Evolutionary conservation across 2,329 filamentous ascomycete genomes (phyloP).

Genomic region (Chaetomium strumarium): DNA sequence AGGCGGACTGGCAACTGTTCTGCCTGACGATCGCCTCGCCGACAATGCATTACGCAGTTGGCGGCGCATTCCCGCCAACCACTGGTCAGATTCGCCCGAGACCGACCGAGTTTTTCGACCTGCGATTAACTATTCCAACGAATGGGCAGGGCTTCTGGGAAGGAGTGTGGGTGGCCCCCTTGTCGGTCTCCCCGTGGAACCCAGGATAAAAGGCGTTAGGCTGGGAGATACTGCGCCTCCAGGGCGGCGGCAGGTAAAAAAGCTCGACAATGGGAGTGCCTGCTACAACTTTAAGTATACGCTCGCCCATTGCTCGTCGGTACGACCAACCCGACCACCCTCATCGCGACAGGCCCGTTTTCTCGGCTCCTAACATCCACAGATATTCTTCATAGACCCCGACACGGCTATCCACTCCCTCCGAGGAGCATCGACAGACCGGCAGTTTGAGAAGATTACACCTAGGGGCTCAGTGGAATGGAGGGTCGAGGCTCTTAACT

Average conservation of each 20-base stretch:
- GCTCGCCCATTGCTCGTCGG: background rate
- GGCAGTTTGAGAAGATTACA: no score
- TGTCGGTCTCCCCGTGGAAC: slow-evolving; percentile 7
- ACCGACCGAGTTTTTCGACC: slow-evolving; percentile 1
- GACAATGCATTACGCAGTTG: slow-evolving; percentile 7
- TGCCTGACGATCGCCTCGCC: slow-evolving; percentile 8
- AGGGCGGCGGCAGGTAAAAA: background rate
- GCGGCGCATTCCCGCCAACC: slow-evolving; percentile 1
- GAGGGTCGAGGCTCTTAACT: no score
- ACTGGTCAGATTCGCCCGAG: slow-evolving; percentile 4
- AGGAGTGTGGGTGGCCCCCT: slow-evolving; percentile 1
- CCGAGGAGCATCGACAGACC: no score
- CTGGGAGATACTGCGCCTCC: slow-evolving; percentile 5
- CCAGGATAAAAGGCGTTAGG: slow-evolving; percentile 4
- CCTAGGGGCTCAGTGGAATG: no score
- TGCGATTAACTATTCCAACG: background rate
- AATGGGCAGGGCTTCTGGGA: slow-evolving; percentile 6
- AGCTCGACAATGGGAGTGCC: slow-evolving; percentile 1
- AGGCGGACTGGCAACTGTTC: slow-evolving; percentile 9
- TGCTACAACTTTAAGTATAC: slow-evolving; percentile 1
- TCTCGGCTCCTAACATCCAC: background rate
- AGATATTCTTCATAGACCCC: no score
- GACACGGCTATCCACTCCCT: no score
- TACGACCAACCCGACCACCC: slow-evolving; percentile 3
- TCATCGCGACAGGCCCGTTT: background rate